Evolutionary conservation across 176 grass and related monocot species (phyloP), one percentile per base, ranked within the genome.

Genomic region (Coix lacrymajobi): DNA sequence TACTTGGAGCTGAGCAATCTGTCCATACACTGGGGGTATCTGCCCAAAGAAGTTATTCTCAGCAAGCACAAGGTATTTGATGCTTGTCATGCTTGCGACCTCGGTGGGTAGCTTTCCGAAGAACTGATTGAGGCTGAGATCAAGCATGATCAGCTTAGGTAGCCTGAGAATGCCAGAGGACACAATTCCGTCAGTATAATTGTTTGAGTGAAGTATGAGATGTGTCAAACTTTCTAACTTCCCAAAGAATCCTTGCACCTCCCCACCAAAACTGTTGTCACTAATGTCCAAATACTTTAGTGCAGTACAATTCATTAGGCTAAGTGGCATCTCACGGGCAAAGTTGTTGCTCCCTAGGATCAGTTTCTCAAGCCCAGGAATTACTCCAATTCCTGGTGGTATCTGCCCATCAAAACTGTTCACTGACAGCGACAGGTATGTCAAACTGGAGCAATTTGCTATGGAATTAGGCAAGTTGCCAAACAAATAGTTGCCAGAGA

Each of bases 61-160:
- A 12, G 88, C 71, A 10, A 93, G 76, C 54, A 87, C 39, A 26
- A 93, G 39, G 66, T 79, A 78, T 26, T 57, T 88, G n/a, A 93
- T 36, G 11, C 31, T 85, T 36, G 20, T 38, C 91, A 88, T 85
- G 54, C 17, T 31, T 8, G 88, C 57, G n/a, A 93, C 78, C 24
- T 67, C 49, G 0, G 66, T 25, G 6, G 88, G 85, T 19, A 93
- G 44, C 11, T 66, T 38, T 2, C 91, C 91, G 8, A 78, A 75
- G 46, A 93, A 88, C 20, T 4, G n/a, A 79, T 93, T 93, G 37
- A 31, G 64, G 77, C 88, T 90, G 76, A 93, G 82, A 71, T 90
- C 91, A 51, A 93, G 71, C 72, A 76, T 81, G n/a, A 22, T 9
- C 1, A 93, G 58, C 45, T 71, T 2, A 7, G 87, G 80, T 41